Evolutionary conservation across 495 filamentous ascomycete species (phyloP).

Genomic region (Penicillium daleae): DNA sequence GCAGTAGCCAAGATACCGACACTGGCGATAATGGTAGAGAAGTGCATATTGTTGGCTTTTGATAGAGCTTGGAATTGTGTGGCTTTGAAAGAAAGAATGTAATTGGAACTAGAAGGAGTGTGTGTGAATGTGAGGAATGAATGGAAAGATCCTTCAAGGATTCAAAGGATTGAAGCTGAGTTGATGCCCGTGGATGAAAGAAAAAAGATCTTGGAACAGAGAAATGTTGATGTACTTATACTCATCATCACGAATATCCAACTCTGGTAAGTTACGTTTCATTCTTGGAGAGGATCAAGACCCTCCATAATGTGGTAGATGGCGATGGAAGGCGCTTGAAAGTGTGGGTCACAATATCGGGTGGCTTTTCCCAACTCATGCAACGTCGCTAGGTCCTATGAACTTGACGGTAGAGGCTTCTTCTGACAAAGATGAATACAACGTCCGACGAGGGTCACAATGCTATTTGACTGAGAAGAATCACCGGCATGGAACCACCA

Average conservation of each 20-base stretch:
- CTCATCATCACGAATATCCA: not conserved
- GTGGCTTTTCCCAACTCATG: not conserved
- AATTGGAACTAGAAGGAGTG: conserved; percentile 3
- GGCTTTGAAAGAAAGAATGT: not conserved
- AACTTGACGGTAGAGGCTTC: not conserved
- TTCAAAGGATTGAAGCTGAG: not conserved
- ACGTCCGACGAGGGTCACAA: not conserved
- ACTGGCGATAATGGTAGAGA: conserved; percentile 26
- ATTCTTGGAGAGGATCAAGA: not conserved
- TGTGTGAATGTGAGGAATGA: not conserved
- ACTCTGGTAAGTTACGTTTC: not conserved
- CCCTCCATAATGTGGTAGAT: not conserved
- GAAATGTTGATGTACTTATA: not conserved
- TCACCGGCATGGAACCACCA: not conserved
- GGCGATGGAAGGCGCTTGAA: not conserved
- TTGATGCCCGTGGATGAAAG: not conserved
- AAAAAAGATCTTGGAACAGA: not conserved
- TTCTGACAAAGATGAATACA: not conserved
- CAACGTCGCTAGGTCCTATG: not conserved
- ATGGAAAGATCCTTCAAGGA: not conserved
- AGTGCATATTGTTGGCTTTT: conserved; percentile 29
- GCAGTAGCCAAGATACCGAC: conserved; percentile 35
- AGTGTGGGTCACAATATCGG: not conserved
- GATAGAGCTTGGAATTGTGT: not conserved
- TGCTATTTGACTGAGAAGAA: not conserved